Base-by-base conservation (phyloP, 2,329 filamentous ascomycete genomes). In the Fusarium heterosporum region DNA sequence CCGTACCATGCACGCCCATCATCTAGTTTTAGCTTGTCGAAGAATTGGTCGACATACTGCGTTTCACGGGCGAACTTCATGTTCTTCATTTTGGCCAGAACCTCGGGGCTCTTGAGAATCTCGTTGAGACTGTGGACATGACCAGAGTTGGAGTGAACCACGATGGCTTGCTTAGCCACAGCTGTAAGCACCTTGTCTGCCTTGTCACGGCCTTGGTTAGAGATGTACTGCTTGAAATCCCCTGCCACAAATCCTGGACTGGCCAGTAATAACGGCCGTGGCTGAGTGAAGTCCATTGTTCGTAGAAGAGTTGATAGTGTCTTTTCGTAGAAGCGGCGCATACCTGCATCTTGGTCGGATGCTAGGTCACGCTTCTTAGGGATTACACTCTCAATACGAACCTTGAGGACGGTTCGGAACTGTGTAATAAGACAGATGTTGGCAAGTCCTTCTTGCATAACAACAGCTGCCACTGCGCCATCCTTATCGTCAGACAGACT, bases 1-100 rank as follows among this genome's bases (percentile, higher is more conserved):
- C 96, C 96, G 78, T 99, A 99, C 85, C 94, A 97, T 3, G 94
- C 95, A 56, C 91, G 87, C 4, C 92, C 92, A 68, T 97, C 94
- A 65, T 98, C 94, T 61, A 88, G 87, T 50, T 94, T 89, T 60
- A 99, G 82, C 62, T 92, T 83, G 1, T 89, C 86, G 71, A 91
- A 89, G 75, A 98, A 93, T 42, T 89, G 87, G 72, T 98, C 93
- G 88, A 99, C 93, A 61, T 93, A 83, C 36, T 85, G 86, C 2
- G 93, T 93, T 78, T 97, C 94, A 61, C 89, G 88, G 4, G 92
- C 90, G 75, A 96, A 97, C 73, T 95, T 96, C 67, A 93, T 96
- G 75, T 97, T 89, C 62, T 90, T 89, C 73, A 98, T 87, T 67
- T 91, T 90, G 2, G 86, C 85, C 49, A 90, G 84, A 10, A 97